Evolutionary conservation across 2,329 filamentous ascomycete species (phyloP).

Genomic region (Endoconidiophora polonica): DNA sequence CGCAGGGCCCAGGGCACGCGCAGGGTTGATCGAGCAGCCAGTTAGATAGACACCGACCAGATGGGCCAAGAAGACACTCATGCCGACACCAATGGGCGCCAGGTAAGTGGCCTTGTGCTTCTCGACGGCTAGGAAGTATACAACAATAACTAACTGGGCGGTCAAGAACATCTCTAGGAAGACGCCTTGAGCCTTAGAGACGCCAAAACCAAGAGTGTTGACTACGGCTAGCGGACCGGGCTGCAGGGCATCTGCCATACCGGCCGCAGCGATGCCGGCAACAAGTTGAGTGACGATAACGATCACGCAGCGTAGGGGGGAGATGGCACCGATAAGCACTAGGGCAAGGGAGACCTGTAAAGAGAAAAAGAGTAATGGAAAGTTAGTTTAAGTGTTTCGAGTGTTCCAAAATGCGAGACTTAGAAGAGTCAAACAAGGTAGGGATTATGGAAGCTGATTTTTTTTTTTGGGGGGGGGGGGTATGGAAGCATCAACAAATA

Average conservation of each 20-base stretch:
- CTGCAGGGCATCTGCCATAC: slow-evolving; percentile 39
- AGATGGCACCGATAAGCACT: slow-evolving; percentile 39
- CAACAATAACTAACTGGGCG: slow-evolving; percentile 43
- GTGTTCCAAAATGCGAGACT: slow-evolving; percentile 4
- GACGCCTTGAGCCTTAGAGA: slow-evolving; percentile 38
- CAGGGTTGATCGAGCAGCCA: slow-evolving; percentile 33
- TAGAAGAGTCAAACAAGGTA: background rate
- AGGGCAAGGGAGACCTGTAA: slow-evolving; percentile 38
- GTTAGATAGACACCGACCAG: slow-evolving; percentile 30
- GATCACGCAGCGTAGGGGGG: slow-evolving; percentile 31
- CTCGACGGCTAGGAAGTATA: slow-evolving; percentile 54
- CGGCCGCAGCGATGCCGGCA: slow-evolving; percentile 41
- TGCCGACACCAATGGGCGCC: slow-evolving; percentile 55
- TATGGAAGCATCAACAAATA: background rate
- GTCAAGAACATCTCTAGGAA: slow-evolving; percentile 54
- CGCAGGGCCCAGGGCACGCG: slow-evolving; percentile 32
- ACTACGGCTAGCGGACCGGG: slow-evolving; percentile 37
- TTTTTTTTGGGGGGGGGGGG: background rate
- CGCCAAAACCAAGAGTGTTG: slow-evolving; percentile 36
- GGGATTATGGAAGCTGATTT: background rate
- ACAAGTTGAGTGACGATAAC: slow-evolving; percentile 41
- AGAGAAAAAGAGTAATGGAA: background rate
- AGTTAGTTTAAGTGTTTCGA: background rate
- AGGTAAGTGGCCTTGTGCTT: slow-evolving; percentile 58
- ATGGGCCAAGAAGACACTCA: slow-evolving; percentile 48